Evolutionary conservation across 2,329 filamentous ascomycete genomes (phyloP).

Genomic region (Fusarium luffae): DNA sequence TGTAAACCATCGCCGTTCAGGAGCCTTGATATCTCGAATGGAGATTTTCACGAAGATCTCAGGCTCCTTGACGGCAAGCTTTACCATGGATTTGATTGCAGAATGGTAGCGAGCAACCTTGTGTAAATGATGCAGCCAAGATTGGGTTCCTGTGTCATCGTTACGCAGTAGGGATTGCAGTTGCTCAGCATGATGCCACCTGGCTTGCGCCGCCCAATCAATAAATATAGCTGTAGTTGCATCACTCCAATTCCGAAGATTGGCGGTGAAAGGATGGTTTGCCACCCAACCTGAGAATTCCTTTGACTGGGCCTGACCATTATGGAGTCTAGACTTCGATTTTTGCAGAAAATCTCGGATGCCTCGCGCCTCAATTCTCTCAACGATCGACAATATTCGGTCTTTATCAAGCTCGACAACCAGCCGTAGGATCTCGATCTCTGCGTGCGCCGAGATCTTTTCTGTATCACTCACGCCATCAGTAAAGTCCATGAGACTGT

Average conservation of each 20-base stretch:
- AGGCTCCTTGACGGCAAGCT: conserved; percentile 42
- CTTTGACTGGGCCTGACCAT: neutral
- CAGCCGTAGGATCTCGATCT: conserved; percentile 7
- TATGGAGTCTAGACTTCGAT: rapidly evolving
- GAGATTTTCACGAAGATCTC: conserved; percentile 23
- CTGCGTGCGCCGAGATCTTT: conserved; percentile 11
- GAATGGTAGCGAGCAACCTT: conserved; percentile 47
- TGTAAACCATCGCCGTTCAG: neutral
- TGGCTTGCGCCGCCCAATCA: conserved; percentile 44
- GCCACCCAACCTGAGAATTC: neutral
- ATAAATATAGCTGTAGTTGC: neutral
- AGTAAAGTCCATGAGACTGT: neutral
- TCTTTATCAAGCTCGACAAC: neutral
- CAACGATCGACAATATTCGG: neutral
- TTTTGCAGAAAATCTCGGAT: neutral
- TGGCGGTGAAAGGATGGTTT: neutral
- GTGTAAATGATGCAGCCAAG: conserved; percentile 33
- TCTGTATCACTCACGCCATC: neutral
- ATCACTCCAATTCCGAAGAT: neutral
- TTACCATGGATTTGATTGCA: conserved; percentile 46
- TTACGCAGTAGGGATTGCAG: conserved; percentile 26
- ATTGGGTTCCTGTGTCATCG: neutral
- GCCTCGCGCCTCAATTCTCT: neutral
- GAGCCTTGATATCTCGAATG: neutral
- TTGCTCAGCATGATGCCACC: conserved; percentile 40